A percentile compares a stretch with the other conserved stretches of the same genome.
Conservation (phyloP, 108 stramenopile genomes). For the Hondaea fermentalgiana region DNA sequence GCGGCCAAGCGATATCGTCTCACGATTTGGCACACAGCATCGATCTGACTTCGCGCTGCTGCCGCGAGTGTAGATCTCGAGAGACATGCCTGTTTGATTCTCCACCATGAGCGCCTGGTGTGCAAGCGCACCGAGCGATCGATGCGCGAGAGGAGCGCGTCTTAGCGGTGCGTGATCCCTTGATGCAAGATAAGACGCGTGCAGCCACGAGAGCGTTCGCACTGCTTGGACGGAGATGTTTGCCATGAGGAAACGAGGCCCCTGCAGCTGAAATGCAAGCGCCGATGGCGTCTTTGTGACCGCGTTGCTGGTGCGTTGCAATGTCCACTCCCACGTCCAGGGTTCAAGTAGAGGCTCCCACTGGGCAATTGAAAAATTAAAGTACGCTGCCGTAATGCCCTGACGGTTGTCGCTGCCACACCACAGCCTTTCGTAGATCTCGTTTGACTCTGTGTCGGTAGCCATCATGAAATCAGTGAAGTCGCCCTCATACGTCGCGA, state of each 20-base stretch:
- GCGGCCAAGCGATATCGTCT: not conserved
- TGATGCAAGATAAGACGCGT: not conserved
- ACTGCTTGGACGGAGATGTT: not conserved
- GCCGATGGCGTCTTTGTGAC: not conserved
- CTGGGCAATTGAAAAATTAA: not conserved
- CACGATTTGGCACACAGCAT: not conserved
- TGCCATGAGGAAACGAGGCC: not conserved
- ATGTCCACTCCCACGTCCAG: not conserved
- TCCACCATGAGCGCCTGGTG: not conserved
- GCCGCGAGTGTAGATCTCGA: not conserved
- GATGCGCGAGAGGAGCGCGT: no score
- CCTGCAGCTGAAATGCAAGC: not conserved
- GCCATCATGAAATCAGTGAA: not conserved
- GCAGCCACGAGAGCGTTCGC: not conserved
- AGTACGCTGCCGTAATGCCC: not conserved
- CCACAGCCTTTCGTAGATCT: not conserved
- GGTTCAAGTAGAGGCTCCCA: conserved; percentile 9
- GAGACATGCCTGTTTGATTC: not conserved
- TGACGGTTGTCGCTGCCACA: not conserved
- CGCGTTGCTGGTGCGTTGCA: not conserved
- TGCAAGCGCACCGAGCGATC: not conserved
- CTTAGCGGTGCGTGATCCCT: not conserved
- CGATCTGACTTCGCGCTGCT: not conserved
- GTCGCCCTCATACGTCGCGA: conserved; percentile 9
- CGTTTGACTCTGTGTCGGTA: not conserved